Conservation (phyloP, 495 filamentous ascomycete genomes). For the Bombardia bombarda region DNA sequence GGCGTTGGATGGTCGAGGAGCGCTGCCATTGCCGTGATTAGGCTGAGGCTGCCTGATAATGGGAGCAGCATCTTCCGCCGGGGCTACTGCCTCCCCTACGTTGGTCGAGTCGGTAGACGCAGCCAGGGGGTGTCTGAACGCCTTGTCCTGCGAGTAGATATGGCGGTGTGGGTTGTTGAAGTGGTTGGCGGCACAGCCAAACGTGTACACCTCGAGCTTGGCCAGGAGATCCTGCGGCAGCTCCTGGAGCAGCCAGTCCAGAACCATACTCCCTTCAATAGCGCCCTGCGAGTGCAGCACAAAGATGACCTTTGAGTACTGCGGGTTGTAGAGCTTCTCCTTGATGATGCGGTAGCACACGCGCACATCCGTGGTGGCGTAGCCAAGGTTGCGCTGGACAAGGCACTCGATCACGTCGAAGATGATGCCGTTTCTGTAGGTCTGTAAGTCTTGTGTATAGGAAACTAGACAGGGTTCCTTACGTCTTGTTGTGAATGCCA, state of each 20-base stretch:
- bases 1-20: too few relatives aligned
- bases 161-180: constrained; percentile 70
- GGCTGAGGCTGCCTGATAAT: neutral
- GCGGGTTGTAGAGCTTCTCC: constrained; percentile 44
- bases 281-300: constrained; percentile 79
- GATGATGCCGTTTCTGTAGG: constrained; percentile 45
- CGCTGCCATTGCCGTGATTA: too few relatives aligned
- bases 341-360: constrained; percentile 50
- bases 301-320: constrained; percentile 64
- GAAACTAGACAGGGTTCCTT: neutral
- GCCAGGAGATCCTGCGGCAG: constrained; percentile 56
- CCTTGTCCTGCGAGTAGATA: constrained; percentile 12
- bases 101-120: constrained; percentile 17
- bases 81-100: too few relatives aligned
- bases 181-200: constrained; percentile 78
- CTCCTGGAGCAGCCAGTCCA: constrained; percentile 76
- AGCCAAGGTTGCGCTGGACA: constrained; percentile 67
- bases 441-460: neutral
- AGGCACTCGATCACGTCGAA: constrained; percentile 73
- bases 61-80: neutral
- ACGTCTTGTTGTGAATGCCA: constrained; percentile 81
- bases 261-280: constrained; percentile 63
- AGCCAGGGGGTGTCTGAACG: constrained; percentile 15
- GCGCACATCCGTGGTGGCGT: constrained; percentile 63
- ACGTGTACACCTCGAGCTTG: constrained; percentile 79